Conservation (phyloP, 2,329 filamentous ascomycete species). For the Pestalotiopsis sp. region DNA sequence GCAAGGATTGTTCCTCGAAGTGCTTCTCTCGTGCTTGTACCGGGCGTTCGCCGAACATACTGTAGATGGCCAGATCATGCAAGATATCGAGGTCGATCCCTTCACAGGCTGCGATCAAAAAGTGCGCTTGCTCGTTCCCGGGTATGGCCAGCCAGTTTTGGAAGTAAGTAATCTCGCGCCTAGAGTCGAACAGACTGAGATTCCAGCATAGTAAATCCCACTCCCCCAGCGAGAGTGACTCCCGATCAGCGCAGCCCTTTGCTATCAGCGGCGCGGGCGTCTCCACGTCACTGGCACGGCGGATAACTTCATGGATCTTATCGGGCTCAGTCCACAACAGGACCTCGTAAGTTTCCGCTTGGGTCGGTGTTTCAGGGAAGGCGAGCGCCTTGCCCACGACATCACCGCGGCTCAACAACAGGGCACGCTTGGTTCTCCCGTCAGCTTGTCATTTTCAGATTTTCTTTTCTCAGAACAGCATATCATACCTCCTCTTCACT, state of each 20-base stretch:
- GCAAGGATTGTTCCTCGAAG: too few species aligned
- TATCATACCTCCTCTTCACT: not conserved
- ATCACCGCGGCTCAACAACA: not conserved
- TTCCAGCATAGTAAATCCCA: not conserved
- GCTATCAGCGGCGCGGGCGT: not conserved
- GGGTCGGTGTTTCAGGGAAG: not conserved
- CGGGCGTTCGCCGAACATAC: not conserved
- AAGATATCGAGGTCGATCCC: not conserved
- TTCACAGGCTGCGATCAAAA: not conserved
- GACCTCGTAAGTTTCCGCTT: not conserved
- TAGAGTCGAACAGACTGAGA: not conserved
- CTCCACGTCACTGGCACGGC: not conserved
- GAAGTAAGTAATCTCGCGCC: too few species aligned
- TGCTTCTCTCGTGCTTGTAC: too few species aligned
- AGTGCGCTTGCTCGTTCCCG: not conserved
- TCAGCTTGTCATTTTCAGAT: not conserved
- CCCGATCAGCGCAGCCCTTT: not conserved
- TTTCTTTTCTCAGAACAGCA: not conserved
- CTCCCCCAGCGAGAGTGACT: not conserved
- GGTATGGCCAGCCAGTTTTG: not conserved
- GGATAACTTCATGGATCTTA: not conserved
- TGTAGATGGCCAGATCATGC: not conserved
- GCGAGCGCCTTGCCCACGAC: slow-evolving; percentile 18
- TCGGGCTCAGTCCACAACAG: not conserved
- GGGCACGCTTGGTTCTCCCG: not conserved